phyloP scores from a whole-genome alignment of 176 grass and related monocot species.

The Elymus sibiricus region DNA sequence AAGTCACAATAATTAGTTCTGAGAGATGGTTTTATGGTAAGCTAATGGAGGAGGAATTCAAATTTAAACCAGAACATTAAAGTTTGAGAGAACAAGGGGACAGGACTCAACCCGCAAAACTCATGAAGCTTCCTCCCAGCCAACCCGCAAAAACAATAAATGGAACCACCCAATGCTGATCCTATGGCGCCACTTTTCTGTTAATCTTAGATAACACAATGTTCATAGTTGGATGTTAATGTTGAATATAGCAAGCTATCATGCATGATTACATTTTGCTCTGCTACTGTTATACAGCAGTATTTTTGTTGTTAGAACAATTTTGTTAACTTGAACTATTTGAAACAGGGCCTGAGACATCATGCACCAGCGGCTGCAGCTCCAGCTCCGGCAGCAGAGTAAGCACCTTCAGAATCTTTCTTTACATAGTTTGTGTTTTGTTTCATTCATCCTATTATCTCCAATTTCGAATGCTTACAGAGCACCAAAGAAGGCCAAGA shows the following conservation, averaged over 20 bases:
- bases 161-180: too few species aligned
- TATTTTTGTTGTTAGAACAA: neutral
- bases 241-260: neutral
- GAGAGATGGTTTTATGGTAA: too few species aligned
- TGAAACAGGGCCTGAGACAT: conserved; percentile 11
- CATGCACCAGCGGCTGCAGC: neutral
- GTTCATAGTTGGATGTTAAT: neutral
- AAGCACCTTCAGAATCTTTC: neutral
- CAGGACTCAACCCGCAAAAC: too few species aligned
- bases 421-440: neutral
- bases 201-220: neutral
- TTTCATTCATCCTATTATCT: neutral
- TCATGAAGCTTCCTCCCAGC: too few species aligned
- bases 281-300: neutral
- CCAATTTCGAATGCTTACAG: conserved; percentile 13
- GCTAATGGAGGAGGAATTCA: too few species aligned
- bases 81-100: too few species aligned
- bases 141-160: too few species aligned
- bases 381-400: neutral
- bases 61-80: too few species aligned
- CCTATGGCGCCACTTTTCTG: neutral
- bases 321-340: neutral
- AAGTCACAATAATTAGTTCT: too few species aligned
- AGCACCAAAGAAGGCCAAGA: conserved; percentile 49
- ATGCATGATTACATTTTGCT: neutral